Evolutionary conservation across 257 asterid genomes (phyloP).

Genomic region (Leonotis leonurus): DNA sequence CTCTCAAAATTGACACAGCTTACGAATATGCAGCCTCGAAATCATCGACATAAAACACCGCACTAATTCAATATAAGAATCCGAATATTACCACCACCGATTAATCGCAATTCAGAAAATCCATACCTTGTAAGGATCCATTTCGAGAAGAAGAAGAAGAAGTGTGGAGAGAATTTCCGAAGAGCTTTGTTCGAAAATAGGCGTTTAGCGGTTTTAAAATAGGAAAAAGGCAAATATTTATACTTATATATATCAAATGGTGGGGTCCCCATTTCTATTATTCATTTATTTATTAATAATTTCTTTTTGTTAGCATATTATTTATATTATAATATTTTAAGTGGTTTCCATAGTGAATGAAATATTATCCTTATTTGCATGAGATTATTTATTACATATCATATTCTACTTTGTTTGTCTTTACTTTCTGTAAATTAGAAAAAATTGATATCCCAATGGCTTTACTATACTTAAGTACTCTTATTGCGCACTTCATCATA

Average conservation of each 20-base stretch:
- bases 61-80: neutral
- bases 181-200: conserved; percentile 1
- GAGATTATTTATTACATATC: too few species aligned
- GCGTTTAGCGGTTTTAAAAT: conserved; percentile 23
- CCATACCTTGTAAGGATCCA: conserved; percentile 76
- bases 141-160: conserved; percentile 3
- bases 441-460: too few species aligned
- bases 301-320: neutral
- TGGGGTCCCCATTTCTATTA: conserved; percentile 2
- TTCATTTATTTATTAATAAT: neutral
- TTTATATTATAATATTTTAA: neutral
- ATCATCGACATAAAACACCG: neutral
- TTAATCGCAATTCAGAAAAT: neutral
- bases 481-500: too few species aligned
- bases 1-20: neutral
- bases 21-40: conserved; percentile 2
- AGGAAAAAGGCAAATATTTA: neutral
- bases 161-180: neutral
- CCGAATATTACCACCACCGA: neutral
- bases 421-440: too few species aligned
- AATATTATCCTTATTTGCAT: conserved; percentile 11
- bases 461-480: too few species aligned
- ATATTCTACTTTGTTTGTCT: too few species aligned
- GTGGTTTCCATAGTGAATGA: conserved; percentile 5
- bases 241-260: neutral